Conservation (phyloP, 106 monocot genomes). For the Phalaenopsis aphrodite region DNA sequence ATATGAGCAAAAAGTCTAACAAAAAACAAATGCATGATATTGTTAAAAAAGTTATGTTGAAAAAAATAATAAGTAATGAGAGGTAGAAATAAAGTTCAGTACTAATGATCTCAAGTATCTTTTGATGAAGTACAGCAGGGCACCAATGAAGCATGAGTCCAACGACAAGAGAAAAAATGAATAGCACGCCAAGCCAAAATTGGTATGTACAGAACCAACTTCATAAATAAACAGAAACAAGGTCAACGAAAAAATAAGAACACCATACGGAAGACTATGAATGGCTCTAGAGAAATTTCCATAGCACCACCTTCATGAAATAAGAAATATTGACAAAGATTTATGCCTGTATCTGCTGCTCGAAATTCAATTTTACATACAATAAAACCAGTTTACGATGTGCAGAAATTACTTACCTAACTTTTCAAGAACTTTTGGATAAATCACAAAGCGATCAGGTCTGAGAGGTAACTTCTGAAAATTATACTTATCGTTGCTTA, state of each 20-base stretch:
- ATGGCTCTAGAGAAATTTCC: neutral
- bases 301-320: neutral
- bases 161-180: neutral
- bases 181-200: neutral
- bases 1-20: neutral
- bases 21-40: neutral
- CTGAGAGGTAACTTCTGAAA: slow-evolving; percentile 60
- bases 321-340: neutral
- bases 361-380: neutral
- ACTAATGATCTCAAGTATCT: neutral
- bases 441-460: slow-evolving; percentile 54
- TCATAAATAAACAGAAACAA: neutral
- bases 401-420: slow-evolving; percentile 42
- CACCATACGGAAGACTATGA: neutral
- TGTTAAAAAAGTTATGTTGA: neutral
- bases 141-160: neutral
- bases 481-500: slow-evolving; percentile 24
- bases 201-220: neutral
- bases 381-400: neutral
- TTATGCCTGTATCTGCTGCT: neutral
- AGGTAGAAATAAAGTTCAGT: slow-evolving; percentile 1
- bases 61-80: neutral
- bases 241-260: neutral
- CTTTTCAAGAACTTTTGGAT: slow-evolving; percentile 65
- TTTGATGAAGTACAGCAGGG: neutral